Evolutionary conservation across 108 stramenopile species (phyloP), one percentile per base, ranked within the genome.

Genomic region (Fragilariopsis cylindrus): DNA sequence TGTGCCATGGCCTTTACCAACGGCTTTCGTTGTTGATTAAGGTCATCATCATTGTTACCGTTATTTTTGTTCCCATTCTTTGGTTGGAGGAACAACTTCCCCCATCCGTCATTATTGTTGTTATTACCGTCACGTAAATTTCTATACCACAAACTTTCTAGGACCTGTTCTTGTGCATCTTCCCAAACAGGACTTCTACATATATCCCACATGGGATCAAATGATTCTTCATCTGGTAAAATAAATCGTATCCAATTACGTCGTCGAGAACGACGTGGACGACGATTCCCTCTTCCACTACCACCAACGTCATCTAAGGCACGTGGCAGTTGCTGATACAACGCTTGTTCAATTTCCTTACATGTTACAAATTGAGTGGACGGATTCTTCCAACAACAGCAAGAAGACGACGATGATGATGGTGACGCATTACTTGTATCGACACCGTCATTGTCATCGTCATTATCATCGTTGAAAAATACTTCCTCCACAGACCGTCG

Each of bases 211-310:
- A 68, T 40, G 18, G 67, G 67, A 50, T 68, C 67, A 48, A 68
- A 68, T 7, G 15, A 4, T 39, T 68, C 67, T 3, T 68, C 67
- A 44, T 76, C 69, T 45, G 76, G 76, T 16, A 76, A 44, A 0
- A 76, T 18, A 41, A 76, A 62, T 45, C 76, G 45, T 42, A 76
- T 66, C 76, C 76, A 76, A 43, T 76, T 76, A 41, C 76, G 76
- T 11, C 49, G 48, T 47, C 48, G 48, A 11, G 13, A 12, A 18
- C 57, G 43, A 56, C 53, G 49, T 39, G 43, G 5, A 57, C 65
- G 19, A 60, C 21, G 19, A 30, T 30, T 1, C 1, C 30, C 30
- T 11, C 58, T 30, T 6, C 58, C 58, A n/a, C 58, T 40, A 40
- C 7, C 7, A 21, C 58, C 58, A 0, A 30, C 58, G 0, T 60